Conservation (phyloP, 768 basidiomycete genomes). For the Pisolithus microcarpus region DNA sequence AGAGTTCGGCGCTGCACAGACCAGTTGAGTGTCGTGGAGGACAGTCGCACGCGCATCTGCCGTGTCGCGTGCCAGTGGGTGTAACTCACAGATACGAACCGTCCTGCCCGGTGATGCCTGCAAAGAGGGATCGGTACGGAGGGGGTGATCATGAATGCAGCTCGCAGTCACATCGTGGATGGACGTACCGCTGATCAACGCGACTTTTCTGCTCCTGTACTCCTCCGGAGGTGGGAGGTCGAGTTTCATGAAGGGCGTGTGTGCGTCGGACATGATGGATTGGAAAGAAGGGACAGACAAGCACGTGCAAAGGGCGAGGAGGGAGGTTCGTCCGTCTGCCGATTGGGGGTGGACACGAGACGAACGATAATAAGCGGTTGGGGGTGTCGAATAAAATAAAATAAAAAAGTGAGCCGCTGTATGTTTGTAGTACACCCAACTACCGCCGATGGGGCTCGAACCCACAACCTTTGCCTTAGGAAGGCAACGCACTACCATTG, state of each 20-base stretch:
- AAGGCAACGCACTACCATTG: slow-evolving; percentile 35
- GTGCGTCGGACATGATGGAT: slow-evolving; percentile 12
- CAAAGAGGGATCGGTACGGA: not conserved
- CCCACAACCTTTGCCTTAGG: slow-evolving; percentile 35
- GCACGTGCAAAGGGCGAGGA: no score
- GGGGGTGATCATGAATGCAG: not conserved
- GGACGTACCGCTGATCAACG: slow-evolving; percentile 76
- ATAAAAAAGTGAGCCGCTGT: not conserved
- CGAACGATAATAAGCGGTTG: no score
- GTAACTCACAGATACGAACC: slow-evolving; percentile 82
- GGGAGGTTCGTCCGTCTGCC: no score
- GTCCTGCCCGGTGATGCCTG: slow-evolving; percentile 95
- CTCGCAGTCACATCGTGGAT: not conserved
- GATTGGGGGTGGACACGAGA: no score
- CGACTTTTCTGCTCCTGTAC: slow-evolving; percentile 87
- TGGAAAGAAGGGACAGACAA: no score
- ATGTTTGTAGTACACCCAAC: slow-evolving; percentile 10
- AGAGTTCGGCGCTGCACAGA: slow-evolving; percentile 61
- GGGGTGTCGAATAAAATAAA: not conserved
- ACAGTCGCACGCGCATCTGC: no score
- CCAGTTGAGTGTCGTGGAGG: not conserved
- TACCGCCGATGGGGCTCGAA: slow-evolving; percentile 34
- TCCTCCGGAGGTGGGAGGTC: slow-evolving; percentile 69
- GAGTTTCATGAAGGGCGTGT: slow-evolving; percentile 38
- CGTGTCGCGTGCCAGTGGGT: not conserved